phyloP scores from a whole-genome alignment of 257 asterid species.

The Fraxinus quadrangulata region DNA sequence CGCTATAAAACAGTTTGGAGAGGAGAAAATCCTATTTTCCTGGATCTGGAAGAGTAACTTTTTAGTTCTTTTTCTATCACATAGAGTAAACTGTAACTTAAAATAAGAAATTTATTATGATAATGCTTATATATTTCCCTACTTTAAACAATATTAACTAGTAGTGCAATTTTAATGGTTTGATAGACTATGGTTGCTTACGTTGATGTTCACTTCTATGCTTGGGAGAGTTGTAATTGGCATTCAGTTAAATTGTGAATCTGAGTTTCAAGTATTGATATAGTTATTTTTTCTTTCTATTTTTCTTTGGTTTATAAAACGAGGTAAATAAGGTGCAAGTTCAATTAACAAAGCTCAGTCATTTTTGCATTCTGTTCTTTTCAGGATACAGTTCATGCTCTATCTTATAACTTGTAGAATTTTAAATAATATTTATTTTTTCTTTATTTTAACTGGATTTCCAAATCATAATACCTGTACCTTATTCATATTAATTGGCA shows the following conservation, averaged over 20 bases:
- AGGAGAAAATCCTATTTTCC: background rate
- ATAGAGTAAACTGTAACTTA: background rate
- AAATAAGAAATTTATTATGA: background rate
- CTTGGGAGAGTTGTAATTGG: background rate
- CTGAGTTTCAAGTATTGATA: background rate
- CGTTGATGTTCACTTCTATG: background rate
- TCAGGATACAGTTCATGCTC: background rate
- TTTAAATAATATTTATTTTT: background rate
- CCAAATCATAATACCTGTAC: background rate
- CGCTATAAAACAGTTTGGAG: background rate
- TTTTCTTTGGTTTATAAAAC: background rate
- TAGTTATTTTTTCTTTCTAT: background rate
- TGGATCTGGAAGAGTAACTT: background rate
- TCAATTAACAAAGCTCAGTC: background rate
- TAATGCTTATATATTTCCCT: background rate
- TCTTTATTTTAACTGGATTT: background rate
- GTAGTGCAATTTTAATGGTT: background rate
- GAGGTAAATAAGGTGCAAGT: background rate
- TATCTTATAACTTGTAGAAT: background rate
- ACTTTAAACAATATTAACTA: background rate
- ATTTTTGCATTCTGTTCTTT: background rate
- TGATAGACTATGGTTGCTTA: background rate
- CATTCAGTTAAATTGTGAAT: background rate
- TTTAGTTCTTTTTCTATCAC: background rate
- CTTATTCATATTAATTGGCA: conserved; percentile 7